Conservation (phyloP, 2,329 filamentous ascomycete species). For the Nectriaceae sp. region DNA sequence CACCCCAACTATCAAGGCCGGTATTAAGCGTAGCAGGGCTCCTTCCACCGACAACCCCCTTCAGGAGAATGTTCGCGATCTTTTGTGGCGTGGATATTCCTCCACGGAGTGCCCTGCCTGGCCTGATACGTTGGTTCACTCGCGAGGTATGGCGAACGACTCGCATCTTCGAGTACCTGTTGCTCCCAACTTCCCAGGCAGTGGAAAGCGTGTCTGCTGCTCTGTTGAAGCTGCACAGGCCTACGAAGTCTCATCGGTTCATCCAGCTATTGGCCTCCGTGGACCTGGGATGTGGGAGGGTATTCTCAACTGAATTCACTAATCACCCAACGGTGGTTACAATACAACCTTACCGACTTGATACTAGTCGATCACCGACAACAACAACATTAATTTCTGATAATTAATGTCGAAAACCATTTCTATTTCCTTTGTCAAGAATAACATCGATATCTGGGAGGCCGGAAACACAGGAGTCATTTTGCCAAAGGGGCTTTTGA, state of each 20-base stretch:
- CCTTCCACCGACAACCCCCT: constrained; percentile 59
- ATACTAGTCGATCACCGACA: constrained; percentile 22
- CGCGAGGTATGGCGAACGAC: constrained; percentile 29
- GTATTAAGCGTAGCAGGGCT: constrained; percentile 62
- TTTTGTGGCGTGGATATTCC: constrained; percentile 48
- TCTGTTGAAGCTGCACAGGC: constrained; percentile 57
- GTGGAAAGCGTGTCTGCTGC: constrained; percentile 68
- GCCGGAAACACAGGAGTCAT: constrained; percentile 32
- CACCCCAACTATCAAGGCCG: constrained; percentile 34
- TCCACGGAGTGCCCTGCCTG: constrained; percentile 31
- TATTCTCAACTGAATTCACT: constrained; percentile 53
- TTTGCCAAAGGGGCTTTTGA: constrained; percentile 32
- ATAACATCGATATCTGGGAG: constrained; percentile 24
- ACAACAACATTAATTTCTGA: constrained; percentile 22
- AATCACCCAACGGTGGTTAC: neutral
- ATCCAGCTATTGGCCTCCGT: constrained; percentile 51
- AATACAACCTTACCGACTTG: constrained; percentile 15
- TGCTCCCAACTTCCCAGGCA: constrained; percentile 46
- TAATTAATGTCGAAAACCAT: constrained; percentile 28
- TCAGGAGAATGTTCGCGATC: constrained; percentile 68
- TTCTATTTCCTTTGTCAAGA: constrained; percentile 32
- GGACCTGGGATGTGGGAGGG: constrained; percentile 69
- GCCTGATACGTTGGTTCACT: constrained; percentile 41
- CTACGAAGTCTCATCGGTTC: constrained; percentile 48
- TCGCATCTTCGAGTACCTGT: constrained; percentile 38